phyloP scores from a whole-genome alignment of 2,329 filamentous ascomycete species.

The Fusarium clavum region DNA sequence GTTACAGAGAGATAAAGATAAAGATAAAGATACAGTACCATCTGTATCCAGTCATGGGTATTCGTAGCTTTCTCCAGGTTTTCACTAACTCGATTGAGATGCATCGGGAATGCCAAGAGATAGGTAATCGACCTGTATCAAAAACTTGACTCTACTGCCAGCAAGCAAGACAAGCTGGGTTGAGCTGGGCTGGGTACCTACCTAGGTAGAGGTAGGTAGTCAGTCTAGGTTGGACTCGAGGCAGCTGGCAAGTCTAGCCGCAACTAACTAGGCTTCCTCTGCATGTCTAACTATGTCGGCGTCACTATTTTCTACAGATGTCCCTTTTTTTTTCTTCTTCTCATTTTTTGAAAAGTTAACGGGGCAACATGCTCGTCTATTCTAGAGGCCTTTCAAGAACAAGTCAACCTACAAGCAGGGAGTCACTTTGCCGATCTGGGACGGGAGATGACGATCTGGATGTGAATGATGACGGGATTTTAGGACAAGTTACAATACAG shows the following conservation, averaged over 20 bases:
- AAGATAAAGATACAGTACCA: neutral
- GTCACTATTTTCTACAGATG: conserved; percentile 2
- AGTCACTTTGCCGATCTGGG: conserved; percentile 15
- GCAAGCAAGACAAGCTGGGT: neutral
- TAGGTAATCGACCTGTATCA: conserved; percentile 19
- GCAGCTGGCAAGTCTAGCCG: neutral
- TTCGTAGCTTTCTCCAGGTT: conserved; percentile 23
- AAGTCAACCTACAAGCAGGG: conserved; percentile 19
- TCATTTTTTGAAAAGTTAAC: conserved; percentile 23
- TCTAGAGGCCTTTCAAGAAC: conserved; percentile 13
- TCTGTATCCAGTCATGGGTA: neutral
- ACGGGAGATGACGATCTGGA: conserved; percentile 29
- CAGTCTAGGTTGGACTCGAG: neutral
- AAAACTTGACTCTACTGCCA: neutral
- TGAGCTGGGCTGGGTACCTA: no score
- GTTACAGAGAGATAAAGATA: conserved; percentile 16
- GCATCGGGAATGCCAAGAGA: conserved; percentile 25
- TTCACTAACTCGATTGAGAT: conserved; percentile 26
- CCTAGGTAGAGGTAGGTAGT: no score
- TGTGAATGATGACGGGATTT: conserved; percentile 31
- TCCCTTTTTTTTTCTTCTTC: neutral
- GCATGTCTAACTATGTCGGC: neutral
- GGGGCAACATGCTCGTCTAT: conserved; percentile 23
- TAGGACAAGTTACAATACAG: neutral
- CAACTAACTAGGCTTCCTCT: neutral